A percentile compares a stretch with the other conserved stretches of the same genome.
Conservation (phyloP, 169 alveolate species). For the Eimeria mitis region DNA sequence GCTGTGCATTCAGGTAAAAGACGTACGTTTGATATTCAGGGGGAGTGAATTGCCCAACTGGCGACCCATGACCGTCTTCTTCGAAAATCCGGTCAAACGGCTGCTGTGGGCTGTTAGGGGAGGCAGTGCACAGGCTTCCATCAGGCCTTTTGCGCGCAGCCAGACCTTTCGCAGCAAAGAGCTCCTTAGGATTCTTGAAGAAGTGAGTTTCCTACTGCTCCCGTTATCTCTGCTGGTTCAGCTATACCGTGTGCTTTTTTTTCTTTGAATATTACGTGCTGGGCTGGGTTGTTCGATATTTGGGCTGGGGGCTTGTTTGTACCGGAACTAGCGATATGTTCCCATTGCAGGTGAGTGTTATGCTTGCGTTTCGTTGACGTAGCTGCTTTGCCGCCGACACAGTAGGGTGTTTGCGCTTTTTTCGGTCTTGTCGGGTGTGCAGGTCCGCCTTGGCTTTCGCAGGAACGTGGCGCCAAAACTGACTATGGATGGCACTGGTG, state of each 20-base stretch:
- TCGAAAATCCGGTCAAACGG: constrained; percentile 84
- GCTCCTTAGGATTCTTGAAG: constrained; percentile 51
- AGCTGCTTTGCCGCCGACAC: neutral
- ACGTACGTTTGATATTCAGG: constrained; percentile 91
- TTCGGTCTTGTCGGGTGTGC: constrained; percentile 45
- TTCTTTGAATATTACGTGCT: neutral
- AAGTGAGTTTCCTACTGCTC: constrained; percentile 1
- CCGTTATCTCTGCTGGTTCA: neutral
- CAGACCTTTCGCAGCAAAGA: constrained; percentile 65
- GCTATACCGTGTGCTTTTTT: neutral
- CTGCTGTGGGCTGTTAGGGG: constrained; percentile 85
- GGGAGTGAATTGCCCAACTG: constrained; percentile 94
- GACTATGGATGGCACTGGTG: constrained; percentile 99
- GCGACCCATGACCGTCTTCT: constrained; percentile 92
- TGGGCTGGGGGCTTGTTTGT: too few species aligned
- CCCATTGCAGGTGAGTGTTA: neutral
- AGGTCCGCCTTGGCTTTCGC: constrained; percentile 94
- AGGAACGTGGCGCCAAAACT: constrained; percentile 97
- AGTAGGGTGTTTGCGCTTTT: neutral
- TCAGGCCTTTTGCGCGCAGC: constrained; percentile 83
- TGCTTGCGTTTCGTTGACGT: neutral
- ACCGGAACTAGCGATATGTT: neutral
- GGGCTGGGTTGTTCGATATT: neutral
- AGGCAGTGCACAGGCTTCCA: constrained; percentile 84
- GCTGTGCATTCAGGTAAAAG: constrained; percentile 84